Percentiles rank a stretch among this genome's conserved stretches.
Evolutionary conservation across 805 yeast genomes (phyloP).

Genomic region (Ogataea parapolymorpha): DNA sequence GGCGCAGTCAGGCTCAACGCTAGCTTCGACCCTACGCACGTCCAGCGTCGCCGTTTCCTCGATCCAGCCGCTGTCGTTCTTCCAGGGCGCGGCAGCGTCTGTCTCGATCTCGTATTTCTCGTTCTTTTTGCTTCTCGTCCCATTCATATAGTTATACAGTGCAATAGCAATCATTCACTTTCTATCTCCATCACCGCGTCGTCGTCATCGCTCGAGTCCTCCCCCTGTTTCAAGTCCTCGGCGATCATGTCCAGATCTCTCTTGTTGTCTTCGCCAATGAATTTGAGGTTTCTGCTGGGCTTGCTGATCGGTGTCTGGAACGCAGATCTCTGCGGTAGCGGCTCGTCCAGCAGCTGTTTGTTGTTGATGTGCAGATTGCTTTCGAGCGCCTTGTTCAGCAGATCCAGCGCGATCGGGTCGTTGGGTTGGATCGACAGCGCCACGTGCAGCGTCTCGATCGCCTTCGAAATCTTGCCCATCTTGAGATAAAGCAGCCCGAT

Average conservation of each 20-base stretch:
- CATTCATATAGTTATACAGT: conserved; percentile 8
- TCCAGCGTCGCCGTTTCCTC: conserved; percentile 3
- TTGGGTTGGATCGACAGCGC: conserved; percentile 76
- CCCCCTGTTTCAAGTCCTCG: conserved; percentile 42
- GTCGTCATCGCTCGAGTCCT: conserved; percentile 37
- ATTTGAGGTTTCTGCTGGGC: conserved; percentile 18
- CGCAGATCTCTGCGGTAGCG: conserved; percentile 16
- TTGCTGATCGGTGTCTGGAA: conserved; percentile 24
- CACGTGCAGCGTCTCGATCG: conserved; percentile 74
- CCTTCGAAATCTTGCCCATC: conserved; percentile 56
- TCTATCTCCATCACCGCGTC: conserved; percentile 61
- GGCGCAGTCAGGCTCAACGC: neutral
- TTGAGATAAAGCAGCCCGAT: conserved; percentile 81
- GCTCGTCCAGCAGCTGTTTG: conserved; percentile 19
- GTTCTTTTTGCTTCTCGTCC: conserved; percentile 4
- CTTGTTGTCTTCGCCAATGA: conserved; percentile 28
- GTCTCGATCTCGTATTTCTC: neutral
- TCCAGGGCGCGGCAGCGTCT: conserved; percentile 2
- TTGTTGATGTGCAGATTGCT: conserved; percentile 39
- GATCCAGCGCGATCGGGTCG: conserved; percentile 81
- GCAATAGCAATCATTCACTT: conserved; percentile 38
- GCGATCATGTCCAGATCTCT: conserved; percentile 37
- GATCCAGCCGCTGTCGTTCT: conserved; percentile 1
- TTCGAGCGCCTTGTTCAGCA: conserved; percentile 75
- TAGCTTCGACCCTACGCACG: neutral